Conservation (phyloP, 306 rosid genomes). For the Inga leiocalycina region DNA sequence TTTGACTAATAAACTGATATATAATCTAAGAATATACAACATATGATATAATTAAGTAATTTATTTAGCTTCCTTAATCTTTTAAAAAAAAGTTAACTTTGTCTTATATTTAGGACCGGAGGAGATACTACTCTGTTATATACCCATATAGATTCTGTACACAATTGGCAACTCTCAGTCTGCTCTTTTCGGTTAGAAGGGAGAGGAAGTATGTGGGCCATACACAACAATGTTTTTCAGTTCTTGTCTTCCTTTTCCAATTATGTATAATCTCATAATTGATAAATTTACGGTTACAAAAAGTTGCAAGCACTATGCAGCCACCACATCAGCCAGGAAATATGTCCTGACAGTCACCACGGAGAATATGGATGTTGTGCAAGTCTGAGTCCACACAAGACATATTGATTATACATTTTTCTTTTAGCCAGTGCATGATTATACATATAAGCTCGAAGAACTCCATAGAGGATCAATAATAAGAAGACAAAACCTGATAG, state of each 20-base stretch:
- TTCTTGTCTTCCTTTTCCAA: background rate
- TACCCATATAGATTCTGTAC: background rate
- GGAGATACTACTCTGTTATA: background rate
- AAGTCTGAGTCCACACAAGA: constrained; percentile 1
- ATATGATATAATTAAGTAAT: too few relatives aligned
- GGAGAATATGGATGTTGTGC: background rate
- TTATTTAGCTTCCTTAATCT: too few relatives aligned
- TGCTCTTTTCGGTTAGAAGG: constrained; percentile 10
- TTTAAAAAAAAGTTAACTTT: too few relatives aligned
- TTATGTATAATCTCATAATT: background rate
- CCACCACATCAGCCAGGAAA: background rate
- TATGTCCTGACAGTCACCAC: background rate
- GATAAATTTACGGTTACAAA: background rate
- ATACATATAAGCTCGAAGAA: constrained; percentile 10
- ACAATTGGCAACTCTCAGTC: background rate
- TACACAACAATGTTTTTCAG: background rate
- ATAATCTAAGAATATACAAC: too few relatives aligned
- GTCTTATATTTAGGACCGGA: too few relatives aligned
- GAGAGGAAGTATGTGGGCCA: background rate
- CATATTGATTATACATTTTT: background rate
- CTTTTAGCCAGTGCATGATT: constrained; percentile 6
- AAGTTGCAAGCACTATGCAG: background rate
- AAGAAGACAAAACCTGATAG: constrained; percentile 20
- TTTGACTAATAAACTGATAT: too few relatives aligned
- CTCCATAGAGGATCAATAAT: constrained; percentile 4